Percentiles rank a stretch among this genome's conserved stretches.
Evolutionary conservation across 2,329 filamentous ascomycete genomes (phyloP).

Genomic region (Periconia macrospinosa): DNA sequence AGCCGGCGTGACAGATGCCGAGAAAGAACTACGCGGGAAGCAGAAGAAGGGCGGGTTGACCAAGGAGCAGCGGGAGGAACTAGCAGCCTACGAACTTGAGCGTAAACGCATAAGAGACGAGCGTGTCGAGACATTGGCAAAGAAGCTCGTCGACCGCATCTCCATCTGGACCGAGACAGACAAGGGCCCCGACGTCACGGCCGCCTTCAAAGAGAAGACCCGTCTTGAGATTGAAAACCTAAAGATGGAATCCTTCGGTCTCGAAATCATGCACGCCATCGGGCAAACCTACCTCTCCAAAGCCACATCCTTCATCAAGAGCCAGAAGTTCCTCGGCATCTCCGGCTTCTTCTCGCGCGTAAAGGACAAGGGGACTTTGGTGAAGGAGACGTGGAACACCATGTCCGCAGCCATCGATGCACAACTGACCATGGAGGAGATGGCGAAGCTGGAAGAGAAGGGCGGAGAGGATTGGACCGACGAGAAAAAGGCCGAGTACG

Average conservation of each 20-base stretch:
- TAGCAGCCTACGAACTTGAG: slow-evolving; percentile 86
- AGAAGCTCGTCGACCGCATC: slow-evolving; percentile 86
- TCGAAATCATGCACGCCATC: slow-evolving; percentile 95
- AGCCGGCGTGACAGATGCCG: slow-evolving; percentile 68
- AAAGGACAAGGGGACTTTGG: slow-evolving; percentile 93
- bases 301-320: slow-evolving; percentile 83
- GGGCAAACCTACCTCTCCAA: slow-evolving; percentile 89
- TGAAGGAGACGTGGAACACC: slow-evolving; percentile 98
- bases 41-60: slow-evolving; percentile 84
- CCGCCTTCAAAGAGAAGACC: slow-evolving; percentile 91
- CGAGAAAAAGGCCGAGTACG: slow-evolving; percentile 93
- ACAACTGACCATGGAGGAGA: slow-evolving; percentile 98
- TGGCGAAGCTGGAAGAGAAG: slow-evolving; percentile 92
- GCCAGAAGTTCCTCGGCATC: slow-evolving; percentile 95
- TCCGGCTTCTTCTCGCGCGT: slow-evolving; percentile 91
- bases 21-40: slow-evolving; percentile 75
- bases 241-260: slow-evolving; percentile 98
- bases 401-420: slow-evolving; percentile 95
- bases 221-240: slow-evolving; percentile 93
- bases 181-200: slow-evolving; percentile 80
- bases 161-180: slow-evolving; percentile 98
- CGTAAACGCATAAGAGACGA: slow-evolving; percentile 82
- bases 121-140: slow-evolving; percentile 79
- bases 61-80: slow-evolving; percentile 91
- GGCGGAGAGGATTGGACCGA: slow-evolving; percentile 98